Evolutionary conservation across 495 filamentous ascomycete genomes (phyloP).

Genomic region (Apiosordaria backusii): DNA sequence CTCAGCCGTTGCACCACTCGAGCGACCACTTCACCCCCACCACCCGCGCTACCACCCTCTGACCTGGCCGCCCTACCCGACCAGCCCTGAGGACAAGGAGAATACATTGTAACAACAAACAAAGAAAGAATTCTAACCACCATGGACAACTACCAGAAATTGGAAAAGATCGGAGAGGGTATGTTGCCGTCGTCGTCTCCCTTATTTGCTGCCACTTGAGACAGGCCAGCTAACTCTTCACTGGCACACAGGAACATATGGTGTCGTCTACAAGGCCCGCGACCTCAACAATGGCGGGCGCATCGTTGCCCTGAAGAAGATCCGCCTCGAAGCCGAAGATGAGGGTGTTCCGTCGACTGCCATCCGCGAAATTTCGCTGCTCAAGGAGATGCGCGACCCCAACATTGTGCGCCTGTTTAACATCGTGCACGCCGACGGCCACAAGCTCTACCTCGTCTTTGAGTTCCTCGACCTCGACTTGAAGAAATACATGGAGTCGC

Average conservation of each 20-base stretch:
- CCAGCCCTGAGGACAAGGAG: neutral
- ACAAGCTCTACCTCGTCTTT: constrained; percentile 93
- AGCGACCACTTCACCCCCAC: constrained; percentile 1
- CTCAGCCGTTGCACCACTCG: constrained; percentile 1
- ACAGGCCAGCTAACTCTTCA: constrained; percentile 2
- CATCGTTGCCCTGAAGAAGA: constrained; percentile 96
- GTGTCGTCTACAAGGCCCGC: constrained; percentile 88
- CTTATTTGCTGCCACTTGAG: neutral
- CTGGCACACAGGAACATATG: constrained; percentile 68
- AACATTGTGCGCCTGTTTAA: constrained; percentile 91
- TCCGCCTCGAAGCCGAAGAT: constrained; percentile 94
- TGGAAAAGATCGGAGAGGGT: constrained; percentile 99
- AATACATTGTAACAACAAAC: neutral
- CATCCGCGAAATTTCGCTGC: constrained; percentile 91
- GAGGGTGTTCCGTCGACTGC: constrained; percentile 95
- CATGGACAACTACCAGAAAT: constrained; percentile 99
- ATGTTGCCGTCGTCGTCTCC: constrained; percentile 20
- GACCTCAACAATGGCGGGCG: constrained; percentile 73
- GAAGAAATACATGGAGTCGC: constrained; percentile 98
- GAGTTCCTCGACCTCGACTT: constrained; percentile 92
- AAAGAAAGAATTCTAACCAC: constrained; percentile 9
- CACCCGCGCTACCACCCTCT: neutral
- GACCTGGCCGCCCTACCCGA: constrained; percentile 4
- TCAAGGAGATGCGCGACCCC: constrained; percentile 95
- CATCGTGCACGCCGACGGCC: constrained; percentile 94